Percentiles rank a stretch among this genome's conserved stretches.
These are phyloP conservation scores for Didymella segeticola DNA, from an alignment of 2,329 filamentous ascomycete species.

Conservation along the genomic window DNA sequence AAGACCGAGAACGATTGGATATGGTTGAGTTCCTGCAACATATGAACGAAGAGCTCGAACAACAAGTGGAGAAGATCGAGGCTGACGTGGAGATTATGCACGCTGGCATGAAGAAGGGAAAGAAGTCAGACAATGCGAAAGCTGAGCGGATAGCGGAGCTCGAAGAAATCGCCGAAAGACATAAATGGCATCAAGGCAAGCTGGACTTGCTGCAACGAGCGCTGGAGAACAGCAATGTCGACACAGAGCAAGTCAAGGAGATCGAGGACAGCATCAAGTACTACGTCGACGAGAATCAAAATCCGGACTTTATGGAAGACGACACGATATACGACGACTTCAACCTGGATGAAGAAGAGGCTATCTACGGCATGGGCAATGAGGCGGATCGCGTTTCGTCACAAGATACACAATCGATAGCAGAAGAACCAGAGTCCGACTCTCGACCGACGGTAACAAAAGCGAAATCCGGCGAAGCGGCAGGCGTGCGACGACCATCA, in stretches of 20 bases:
- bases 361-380: conserved; percentile 77
- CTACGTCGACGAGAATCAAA: conserved; percentile 89
- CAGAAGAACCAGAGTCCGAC: conserved; percentile 77
- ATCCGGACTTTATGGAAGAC: conserved; percentile 90
- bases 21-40: conserved; percentile 82
- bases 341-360: conserved; percentile 90
- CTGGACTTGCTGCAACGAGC: conserved; percentile 89
- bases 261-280: conserved; percentile 93
- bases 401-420: conserved; percentile 90
- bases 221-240: conserved; percentile 90
- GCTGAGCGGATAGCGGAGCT: conserved; percentile 88
- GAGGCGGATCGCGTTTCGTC: conserved; percentile 92
- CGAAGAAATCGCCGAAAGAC: conserved; percentile 81
- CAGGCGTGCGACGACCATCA: conserved; percentile 74
- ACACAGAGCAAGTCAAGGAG: conserved; percentile 84
- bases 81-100: conserved; percentile 88
- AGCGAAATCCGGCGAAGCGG: conserved; percentile 67
- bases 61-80: conserved; percentile 90
- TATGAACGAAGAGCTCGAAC: conserved; percentile 91
- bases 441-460: conserved; percentile 58
- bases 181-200: conserved; percentile 96
- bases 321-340: conserved; percentile 96
- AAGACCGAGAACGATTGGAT: conserved; percentile 93
- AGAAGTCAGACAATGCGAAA: conserved; percentile 78
- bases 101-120: conserved; percentile 92